Conservation (phyloP, 208 protist species). For the Acanthamoeba rhysodes region DNA sequence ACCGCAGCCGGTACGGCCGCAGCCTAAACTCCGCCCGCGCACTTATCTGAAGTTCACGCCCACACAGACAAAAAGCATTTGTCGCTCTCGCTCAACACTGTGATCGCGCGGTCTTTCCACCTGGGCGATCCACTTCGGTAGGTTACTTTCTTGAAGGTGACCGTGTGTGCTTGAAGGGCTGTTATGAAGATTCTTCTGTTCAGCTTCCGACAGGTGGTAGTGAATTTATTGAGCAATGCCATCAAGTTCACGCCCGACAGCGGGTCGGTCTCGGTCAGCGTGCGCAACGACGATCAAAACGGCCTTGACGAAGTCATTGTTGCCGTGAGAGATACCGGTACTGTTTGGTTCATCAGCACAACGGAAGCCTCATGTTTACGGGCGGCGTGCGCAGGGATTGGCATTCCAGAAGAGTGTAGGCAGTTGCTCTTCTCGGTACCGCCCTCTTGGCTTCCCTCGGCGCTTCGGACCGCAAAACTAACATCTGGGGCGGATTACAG, state of each 20-base stretch:
- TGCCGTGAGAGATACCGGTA: too few relatives aligned
- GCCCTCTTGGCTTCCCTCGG: too few relatives aligned
- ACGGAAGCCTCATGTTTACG: too few relatives aligned
- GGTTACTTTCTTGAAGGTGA: neutral
- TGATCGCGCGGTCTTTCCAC: neutral
- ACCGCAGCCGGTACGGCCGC: neutral
- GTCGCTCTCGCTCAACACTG: neutral
- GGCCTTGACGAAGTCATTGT: too few relatives aligned
- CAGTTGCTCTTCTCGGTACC: neutral
- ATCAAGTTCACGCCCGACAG: neutral
- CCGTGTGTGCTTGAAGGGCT: neutral
- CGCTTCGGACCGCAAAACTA: too few relatives aligned
- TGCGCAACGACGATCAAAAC: neutral
- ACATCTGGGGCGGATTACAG: neutral
- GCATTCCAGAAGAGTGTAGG: too few relatives aligned
- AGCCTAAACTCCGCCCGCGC: too few relatives aligned
- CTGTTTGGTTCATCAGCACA: too few relatives aligned
- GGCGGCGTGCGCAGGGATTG: too few relatives aligned
- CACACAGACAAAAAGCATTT: neutral
- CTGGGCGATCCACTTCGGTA: neutral
- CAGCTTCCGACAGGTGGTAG: conserved; percentile 19
- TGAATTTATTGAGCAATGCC: neutral
- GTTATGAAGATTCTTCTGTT: too few relatives aligned
- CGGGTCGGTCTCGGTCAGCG: neutral
- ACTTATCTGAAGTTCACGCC: neutral